These are phyloP conservation scores for Mycotypha africana DNA, from an alignment of 371 early-diverging fungal genomes.

Conservation along the genomic window DNA sequence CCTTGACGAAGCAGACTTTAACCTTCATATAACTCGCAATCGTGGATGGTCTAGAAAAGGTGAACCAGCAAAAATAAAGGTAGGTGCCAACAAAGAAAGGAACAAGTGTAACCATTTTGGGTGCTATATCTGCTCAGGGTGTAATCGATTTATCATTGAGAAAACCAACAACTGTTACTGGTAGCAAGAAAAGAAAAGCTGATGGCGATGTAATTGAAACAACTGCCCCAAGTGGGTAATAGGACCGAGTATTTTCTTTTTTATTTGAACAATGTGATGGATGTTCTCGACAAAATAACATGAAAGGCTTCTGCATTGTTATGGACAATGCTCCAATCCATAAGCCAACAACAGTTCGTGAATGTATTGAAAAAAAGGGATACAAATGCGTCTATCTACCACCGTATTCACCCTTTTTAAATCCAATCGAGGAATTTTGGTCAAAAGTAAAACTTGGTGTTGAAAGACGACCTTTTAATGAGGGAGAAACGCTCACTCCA, in stretches of 20 bases:
- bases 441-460: slow-evolving; percentile 3
- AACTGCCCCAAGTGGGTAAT: not conserved
- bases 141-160: slow-evolving; percentile 10
- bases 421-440: slow-evolving; percentile 11
- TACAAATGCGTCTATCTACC: slow-evolving; percentile 4
- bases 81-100: slow-evolving; percentile 1
- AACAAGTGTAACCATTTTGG: slow-evolving; percentile 10
- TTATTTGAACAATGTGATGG: slow-evolving; percentile 1
- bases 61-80: slow-evolving; percentile 2
- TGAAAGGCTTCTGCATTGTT: slow-evolving; percentile 1
- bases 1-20: slow-evolving; percentile 10
- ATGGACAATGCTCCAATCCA: slow-evolving; percentile 7
- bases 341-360: not conserved
- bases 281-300: slow-evolving; percentile 2
- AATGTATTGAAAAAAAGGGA: slow-evolving; percentile 2
- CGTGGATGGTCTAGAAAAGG: slow-evolving; percentile 5
- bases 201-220: not conserved
- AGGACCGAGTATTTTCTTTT: not conserved
- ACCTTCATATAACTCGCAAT: slow-evolving; percentile 4
- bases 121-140: slow-evolving; percentile 9
- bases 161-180: slow-evolving; percentile 7
- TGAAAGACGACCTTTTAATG: slow-evolving; percentile 6
- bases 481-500: not conserved
- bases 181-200: slow-evolving; percentile 6
- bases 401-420: slow-evolving; percentile 10